These are phyloP conservation scores for Heterobasidion occidentale DNA, from an alignment of 1,284 basidiomycete genomes.

Conservation along the genomic window DNA sequence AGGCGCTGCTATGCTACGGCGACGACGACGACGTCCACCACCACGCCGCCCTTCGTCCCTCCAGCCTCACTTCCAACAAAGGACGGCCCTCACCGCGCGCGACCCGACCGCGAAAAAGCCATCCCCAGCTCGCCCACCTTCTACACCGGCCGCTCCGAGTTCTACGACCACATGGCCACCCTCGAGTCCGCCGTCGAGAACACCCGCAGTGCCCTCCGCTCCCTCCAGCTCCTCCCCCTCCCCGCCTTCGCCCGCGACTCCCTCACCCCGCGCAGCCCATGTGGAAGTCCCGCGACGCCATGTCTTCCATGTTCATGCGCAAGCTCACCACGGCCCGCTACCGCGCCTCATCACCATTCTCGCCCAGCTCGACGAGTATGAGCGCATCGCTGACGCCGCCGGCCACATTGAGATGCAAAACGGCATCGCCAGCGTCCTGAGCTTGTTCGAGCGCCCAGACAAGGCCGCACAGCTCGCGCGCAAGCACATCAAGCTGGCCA, in stretches of 20 bases:
- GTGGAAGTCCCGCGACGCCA: slow-evolving; percentile 62
- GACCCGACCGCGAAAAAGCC: background rate
- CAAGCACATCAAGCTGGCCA: slow-evolving; percentile 37
- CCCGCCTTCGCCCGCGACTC: slow-evolving; percentile 61
- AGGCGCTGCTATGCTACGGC: slow-evolving; percentile 3
- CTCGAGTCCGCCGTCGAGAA: slow-evolving; percentile 62
- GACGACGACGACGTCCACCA: background rate
- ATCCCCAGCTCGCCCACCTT: slow-evolving; percentile 61
- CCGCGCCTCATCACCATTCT: slow-evolving; percentile 56
- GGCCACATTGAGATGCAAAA: slow-evolving; percentile 53
- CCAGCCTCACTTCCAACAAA: slow-evolving; percentile 21
- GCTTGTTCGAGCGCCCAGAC: slow-evolving; percentile 56
- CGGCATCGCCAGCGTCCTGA: slow-evolving; percentile 46
- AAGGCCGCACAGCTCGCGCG: slow-evolving; percentile 48
- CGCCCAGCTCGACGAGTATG: slow-evolving; percentile 66
- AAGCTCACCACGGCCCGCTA: slow-evolving; percentile 71
- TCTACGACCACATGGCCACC: slow-evolving; percentile 65
- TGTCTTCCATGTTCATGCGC: slow-evolving; percentile 51
- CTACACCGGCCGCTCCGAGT: slow-evolving; percentile 80
- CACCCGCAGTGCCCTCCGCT: slow-evolving; percentile 53
- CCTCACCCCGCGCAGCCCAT: slow-evolving; percentile 51
- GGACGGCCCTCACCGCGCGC: slow-evolving; percentile 1
- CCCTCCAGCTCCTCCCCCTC: slow-evolving; percentile 68
- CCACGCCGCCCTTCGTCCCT: slow-evolving; percentile 22
- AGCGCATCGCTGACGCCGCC: slow-evolving; percentile 59